Evolutionary conservation across 176 grass and related monocot species (phyloP), one percentile per base, ranked within the genome.

Genomic region (Oryza meyeriana): DNA sequence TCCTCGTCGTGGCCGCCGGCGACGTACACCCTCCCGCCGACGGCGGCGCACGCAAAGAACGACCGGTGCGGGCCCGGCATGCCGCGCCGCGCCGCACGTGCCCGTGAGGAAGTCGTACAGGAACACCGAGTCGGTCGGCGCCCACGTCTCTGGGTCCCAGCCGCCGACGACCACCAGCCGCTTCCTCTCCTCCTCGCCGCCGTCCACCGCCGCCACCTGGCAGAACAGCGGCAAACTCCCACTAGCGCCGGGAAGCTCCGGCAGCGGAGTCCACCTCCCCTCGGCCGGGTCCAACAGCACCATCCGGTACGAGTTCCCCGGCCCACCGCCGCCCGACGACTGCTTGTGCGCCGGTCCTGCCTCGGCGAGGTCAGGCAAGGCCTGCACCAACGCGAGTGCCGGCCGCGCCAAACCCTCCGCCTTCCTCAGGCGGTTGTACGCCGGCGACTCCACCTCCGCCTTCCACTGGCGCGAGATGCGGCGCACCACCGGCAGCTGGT

Each of bases 1-100:
- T 93, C 87, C 67, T 93, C 83, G 70, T 98, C 96, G 81, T 98
- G 96, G 13, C 96, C 96, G 39, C 92, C 95, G n/a, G 93, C 90
- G 12, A 98, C 84, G 71, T 81, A 95, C 81, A 98, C 88, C 25
- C 30, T 27, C 29, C 75, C 75, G 9, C 41, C 85, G 1, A 88
- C 80, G 14, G 82, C 84, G 2, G 88, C 90, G 78, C 90, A 88
- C 8, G 90, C 92, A 83, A 98, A 98, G 85, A 94, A 94, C 16
- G 89, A 91, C 10, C 92, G 84, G 33, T 86, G 84, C 0, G 92
- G 89, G 14, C 92, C 89, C 1, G 92, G 92, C 86, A 94, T 89
- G 8, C 50, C n/a, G 36, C 42, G 6, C 89, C 92, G 22, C 57
- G 64, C 4, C 69, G 84, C 92, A 94, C 52, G 36, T 64, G 66